Percentiles rank a stretch among this genome's conserved stretches.
These are phyloP conservation scores for Monosporascus sp. DNA, from an alignment of 2,329 filamentous ascomycete species.

Conservation along the genomic window DNA sequence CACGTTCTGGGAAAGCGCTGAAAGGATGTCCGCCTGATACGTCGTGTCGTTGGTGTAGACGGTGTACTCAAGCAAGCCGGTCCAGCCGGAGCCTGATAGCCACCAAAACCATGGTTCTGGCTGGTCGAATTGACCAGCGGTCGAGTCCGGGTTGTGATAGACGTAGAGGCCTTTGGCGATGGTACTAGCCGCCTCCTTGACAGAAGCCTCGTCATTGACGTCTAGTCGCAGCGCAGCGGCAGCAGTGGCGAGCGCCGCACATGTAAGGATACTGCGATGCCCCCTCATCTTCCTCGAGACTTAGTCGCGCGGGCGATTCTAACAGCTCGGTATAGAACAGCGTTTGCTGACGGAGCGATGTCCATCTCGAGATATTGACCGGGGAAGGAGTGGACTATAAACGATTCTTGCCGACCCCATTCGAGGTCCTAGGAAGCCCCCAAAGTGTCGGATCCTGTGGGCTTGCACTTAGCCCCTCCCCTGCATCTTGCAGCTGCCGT, in stretches of 20 bases:
- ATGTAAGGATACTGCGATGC: conserved; percentile 2
- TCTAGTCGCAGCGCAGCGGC: conserved; percentile 18
- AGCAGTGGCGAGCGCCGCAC: conserved; percentile 9
- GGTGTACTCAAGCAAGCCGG: conserved; percentile 21
- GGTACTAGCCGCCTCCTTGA: conserved; percentile 18
- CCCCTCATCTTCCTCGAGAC: too few species aligned
- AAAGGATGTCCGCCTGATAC: conserved; percentile 17
- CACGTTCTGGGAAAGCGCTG: conserved; percentile 15
- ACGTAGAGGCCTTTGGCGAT: conserved; percentile 24
- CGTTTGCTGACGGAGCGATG: too few species aligned
- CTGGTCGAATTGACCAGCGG: conserved; percentile 27
- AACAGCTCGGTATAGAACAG: too few species aligned
- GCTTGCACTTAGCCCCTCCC: not conserved
- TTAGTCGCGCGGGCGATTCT: too few species aligned
- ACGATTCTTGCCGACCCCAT: too few species aligned
- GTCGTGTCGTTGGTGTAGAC: conserved; percentile 19
- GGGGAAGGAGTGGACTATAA: too few species aligned
- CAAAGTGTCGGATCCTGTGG: too few species aligned
- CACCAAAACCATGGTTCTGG: conserved; percentile 30
- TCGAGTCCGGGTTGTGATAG: conserved; percentile 24
- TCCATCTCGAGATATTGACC: too few species aligned
- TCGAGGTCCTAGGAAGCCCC: too few species aligned
- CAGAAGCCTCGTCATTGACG: conserved; percentile 15
- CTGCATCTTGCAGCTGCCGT: not conserved
- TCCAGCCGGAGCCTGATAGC: conserved; percentile 27